Conservation (phyloP, 2,329 filamentous ascomycete genomes). For the Shiraia sp. region DNA sequence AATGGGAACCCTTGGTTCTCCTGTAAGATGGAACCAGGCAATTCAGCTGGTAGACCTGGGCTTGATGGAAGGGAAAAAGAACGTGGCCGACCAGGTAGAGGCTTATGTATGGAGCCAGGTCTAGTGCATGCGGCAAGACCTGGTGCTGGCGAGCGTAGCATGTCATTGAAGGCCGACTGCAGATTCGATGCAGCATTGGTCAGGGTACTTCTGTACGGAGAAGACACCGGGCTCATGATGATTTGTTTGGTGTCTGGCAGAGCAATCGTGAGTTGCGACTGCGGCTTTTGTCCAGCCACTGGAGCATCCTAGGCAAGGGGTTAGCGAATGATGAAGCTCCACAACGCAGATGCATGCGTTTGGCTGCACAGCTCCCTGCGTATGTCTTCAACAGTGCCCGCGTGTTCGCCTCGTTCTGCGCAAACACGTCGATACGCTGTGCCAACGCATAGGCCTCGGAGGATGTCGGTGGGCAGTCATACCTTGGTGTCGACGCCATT, state of each 20-base stretch:
- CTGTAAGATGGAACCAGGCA: constrained; percentile 34
- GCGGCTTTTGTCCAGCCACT: constrained; percentile 26
- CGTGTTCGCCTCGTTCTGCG: constrained; percentile 27
- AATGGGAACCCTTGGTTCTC: constrained; percentile 40
- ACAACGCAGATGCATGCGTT: constrained; percentile 32
- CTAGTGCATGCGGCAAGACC: constrained; percentile 34
- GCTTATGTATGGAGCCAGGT: constrained; percentile 37
- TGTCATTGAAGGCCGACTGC: constrained; percentile 48
- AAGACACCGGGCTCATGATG: constrained; percentile 27
- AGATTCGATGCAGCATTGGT: constrained; percentile 40
- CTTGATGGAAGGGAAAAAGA: constrained; percentile 47
- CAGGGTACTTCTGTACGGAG: constrained; percentile 33
- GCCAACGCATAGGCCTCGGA: constrained; percentile 41
- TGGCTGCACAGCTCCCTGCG: constrained; percentile 21
- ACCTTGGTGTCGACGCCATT: constrained; percentile 33
- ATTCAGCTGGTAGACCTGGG: constrained; percentile 37
- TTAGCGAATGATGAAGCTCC: constrained; percentile 38
- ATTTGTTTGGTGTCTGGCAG: constrained; percentile 25
- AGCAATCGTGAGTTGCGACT: constrained; percentile 36
- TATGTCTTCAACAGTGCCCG: constrained; percentile 23
- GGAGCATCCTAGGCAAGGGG: constrained; percentile 26
- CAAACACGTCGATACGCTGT: constrained; percentile 37
- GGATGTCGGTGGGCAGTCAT: constrained; percentile 22
- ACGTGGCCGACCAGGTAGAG: constrained; percentile 44
- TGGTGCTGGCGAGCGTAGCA: constrained; percentile 46